Evolutionary conservation across 805 yeast genomes (phyloP), one percentile per base, ranked within the genome.

Genomic region (Blastobotrys robertii): DNA sequence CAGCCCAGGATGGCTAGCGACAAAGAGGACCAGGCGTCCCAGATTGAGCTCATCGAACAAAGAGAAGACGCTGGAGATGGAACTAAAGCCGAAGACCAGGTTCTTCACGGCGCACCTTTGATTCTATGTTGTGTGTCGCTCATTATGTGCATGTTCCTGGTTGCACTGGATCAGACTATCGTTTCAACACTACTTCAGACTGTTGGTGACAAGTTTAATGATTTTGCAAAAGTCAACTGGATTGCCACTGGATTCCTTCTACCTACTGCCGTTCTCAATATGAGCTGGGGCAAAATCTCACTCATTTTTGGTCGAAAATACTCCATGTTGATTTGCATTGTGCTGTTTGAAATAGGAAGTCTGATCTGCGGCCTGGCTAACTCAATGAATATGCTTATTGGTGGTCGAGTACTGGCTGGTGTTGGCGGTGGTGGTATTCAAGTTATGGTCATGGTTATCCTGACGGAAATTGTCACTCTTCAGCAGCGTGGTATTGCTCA

Each of bases 351-450:
- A 13, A 28, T 63, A 4, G 74, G 74, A 4, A 65, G 69, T 43
- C 50, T 69, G 2, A 42, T 70, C 9, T 68, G 71, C 41, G 86
- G 78, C 1, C 44, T 52, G 19, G 47, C 50, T 16, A 53, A 43
- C 39, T 41, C 44, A 12, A 77, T 82, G 76, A 62, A 69, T 46
- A 70, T 74, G 73, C 64, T 82, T 34, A 79, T 82, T 45, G 82
- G 76, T 2, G 88, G 87, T 1, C 69, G 94, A 53, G 79, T 84
- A 46, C 67, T 86, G 38, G 81, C 94, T 30, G 96, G 96, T 16
- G 72, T 82, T 45, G 95, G 95, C 11, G 95, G 94, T 13, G 92
- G 94, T 10, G 95, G 95, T 1, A 73, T 85, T 53, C 79, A 79
- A 38, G 73, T 87, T 0, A 66, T 84, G 53, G 76, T 84, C 12